Base-by-base conservation (phyloP, 176 grass and related monocot genomes). In the Paspalum vaginatum region DNA sequence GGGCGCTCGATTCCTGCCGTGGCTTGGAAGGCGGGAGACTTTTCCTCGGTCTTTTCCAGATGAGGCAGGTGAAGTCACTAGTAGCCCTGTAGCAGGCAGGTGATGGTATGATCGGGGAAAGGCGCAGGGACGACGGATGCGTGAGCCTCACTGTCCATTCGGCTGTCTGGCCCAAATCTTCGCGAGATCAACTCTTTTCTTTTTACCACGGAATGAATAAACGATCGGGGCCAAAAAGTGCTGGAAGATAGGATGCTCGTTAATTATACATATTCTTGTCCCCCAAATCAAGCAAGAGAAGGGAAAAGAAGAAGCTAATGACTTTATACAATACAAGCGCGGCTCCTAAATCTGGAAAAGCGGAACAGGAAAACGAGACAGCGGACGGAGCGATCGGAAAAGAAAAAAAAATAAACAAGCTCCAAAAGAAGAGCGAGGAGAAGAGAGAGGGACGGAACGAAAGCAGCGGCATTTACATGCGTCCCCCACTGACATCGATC, bases 211-310 rank as follows among this genome's bases (percentile, higher is more conserved):
- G 53, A 59, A 1, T 32, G 32, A 77, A 27, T 60, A 79, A 68
- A 37, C 9, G 48, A 78, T 16, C 2, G 17, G 4, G 26, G 46
- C 43, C 7, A 43, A 78, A 82, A 41, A 61, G 59, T 46, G 66
- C 32, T 2, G 22, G 49, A 78, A 65, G 65, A 82, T 78, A 86
- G 86, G 66, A 89, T 89, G 78, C 72, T 66, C 14, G 64, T 52
- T 86, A 86, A 86, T 89, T 89, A 82, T 89, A 82, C 79, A 86
- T 86, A 86, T 89, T 86, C 88, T 82, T 89, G 88, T 74, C 83
- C 83, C 83, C 73, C 37, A 67, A 86, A 73, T 78, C 73, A 89
- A 89, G 83, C 87, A 86, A 89, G 5, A 6, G 38, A 18, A 70
- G 53, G 7, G 15, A 46, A 79, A 88, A 51, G 24, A 40, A 65